Evolutionary conservation across 345 rosid genomes (phyloP).

Genomic region (Pistacia vera): DNA sequence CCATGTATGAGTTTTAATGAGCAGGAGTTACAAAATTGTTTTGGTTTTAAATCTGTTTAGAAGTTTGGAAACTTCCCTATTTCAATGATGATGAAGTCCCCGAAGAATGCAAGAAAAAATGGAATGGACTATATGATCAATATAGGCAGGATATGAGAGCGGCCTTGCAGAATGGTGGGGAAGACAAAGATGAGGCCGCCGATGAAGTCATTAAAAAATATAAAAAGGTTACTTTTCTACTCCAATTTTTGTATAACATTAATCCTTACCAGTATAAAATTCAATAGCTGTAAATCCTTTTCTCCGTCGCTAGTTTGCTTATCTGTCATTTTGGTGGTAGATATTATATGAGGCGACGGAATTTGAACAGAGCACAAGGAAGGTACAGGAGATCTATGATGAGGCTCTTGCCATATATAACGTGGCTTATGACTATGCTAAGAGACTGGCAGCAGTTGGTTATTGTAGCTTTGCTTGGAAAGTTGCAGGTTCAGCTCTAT

Average conservation of each 20-base stretch:
- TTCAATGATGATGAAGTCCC: conserved; percentile 34
- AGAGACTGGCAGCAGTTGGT: neutral
- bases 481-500: conserved; percentile 67
- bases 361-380: conserved; percentile 47
- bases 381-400: conserved; percentile 36
- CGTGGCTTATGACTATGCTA: conserved; percentile 46
- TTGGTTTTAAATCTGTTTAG: conserved; percentile 25
- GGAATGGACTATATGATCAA: conserved; percentile 29
- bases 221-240: conserved; percentile 47
- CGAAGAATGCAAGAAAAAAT: conserved; percentile 23
- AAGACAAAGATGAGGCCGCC: conserved; percentile 25
- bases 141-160: conserved; percentile 56
- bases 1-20: neutral
- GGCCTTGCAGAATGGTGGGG: conserved; percentile 20
- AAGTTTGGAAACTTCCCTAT: conserved; percentile 51
- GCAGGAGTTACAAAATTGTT: neutral
- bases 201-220: conserved; percentile 39
- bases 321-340: conserved; percentile 28
- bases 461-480: conserved; percentile 72
- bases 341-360: conserved; percentile 51
- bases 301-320: neutral
- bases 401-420: conserved; percentile 65
- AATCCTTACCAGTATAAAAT: neutral
- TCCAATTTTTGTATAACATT: neutral
- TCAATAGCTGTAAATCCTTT: too few relatives aligned